A percentile compares a stretch with the other conserved stretches of the same genome.
These are phyloP conservation scores for Chaetomium sp. DNA, from an alignment of 2,329 filamentous ascomycete species.

Conservation along the genomic window DNA sequence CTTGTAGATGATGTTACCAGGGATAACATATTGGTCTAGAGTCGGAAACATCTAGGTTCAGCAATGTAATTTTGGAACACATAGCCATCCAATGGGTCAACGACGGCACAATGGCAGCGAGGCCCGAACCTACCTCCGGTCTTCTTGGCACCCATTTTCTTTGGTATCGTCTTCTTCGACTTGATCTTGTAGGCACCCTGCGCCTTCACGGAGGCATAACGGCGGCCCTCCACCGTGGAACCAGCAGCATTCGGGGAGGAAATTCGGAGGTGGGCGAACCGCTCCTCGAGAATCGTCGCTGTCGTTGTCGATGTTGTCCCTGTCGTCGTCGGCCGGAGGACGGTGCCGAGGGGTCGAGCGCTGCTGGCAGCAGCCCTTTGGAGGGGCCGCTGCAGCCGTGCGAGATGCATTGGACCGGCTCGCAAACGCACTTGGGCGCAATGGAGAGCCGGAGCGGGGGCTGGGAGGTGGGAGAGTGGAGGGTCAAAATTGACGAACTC, in stretches of 20 bases:
- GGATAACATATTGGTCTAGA: constrained; percentile 85
- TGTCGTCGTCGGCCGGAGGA: constrained; percentile 28
- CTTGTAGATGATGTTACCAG: constrained; percentile 96
- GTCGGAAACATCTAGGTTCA: neutral
- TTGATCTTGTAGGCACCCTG: constrained; percentile 63
- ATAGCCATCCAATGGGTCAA: no score
- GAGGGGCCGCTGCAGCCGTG: constrained; percentile 41
- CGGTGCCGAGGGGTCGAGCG: constrained; percentile 32
- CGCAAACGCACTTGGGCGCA: constrained; percentile 12
- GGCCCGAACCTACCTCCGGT: constrained; percentile 61
- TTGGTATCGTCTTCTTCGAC: constrained; percentile 55
- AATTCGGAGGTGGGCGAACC: constrained; percentile 31
- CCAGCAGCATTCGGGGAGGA: constrained; percentile 29
- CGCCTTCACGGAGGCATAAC: constrained; percentile 54
- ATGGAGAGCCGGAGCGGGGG: neutral
- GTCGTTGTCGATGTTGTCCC: constrained; percentile 14
- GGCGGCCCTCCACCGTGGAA: constrained; percentile 42
- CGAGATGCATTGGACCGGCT: constrained; percentile 37
- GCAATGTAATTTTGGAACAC: no score
- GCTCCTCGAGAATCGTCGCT: constrained; percentile 22
- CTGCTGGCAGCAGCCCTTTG: constrained; percentile 39
- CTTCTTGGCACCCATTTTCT: constrained; percentile 92
- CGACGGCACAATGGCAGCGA: neutral
- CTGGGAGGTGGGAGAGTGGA: neutral
- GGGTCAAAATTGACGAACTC: neutral